Evolutionary conservation across 257 asterid genomes (phyloP), one percentile per base, ranked within the genome.

Genomic region (Coffea eugenioides): DNA sequence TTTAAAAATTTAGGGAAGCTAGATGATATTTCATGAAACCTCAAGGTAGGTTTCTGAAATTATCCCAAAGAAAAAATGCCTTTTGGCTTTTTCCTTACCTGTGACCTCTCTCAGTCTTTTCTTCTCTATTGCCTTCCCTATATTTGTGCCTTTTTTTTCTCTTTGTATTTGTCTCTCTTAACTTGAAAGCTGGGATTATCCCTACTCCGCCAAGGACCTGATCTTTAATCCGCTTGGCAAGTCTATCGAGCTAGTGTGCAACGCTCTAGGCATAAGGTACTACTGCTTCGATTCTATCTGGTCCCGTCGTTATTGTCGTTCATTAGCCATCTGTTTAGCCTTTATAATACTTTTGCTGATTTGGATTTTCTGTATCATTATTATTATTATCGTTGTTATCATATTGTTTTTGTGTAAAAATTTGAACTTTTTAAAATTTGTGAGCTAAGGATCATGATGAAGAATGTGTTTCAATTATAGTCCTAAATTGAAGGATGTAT

Each of bases 221-320:
- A n/a, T 59, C 61, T 56, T n/a, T n/a, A 56, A n/a, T n/a, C 74
- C 74, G n/a, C 81, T n/a, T 41, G 27, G 69, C 61, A 39, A 52
- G 23, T 56, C 15, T 68, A 59, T 69, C 18, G n/a, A 41, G 61
- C 41, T n/a, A 15, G 64, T 18, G 67, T 77, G 36, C 15, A 59
- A 10, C 21, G 69, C 18, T n/a, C 13, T 15, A 56, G 13, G 41
- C 34, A 71, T n/a, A 76, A 76, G 71, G 71, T 56, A 67, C 34
- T 9, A 4, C 18, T 25, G 9, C 41, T 27, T 25, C 25, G 15
- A 8, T 49, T 56, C 41, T 56, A 8, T 39, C 16, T 36, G 8
- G 21, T 59, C 45, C 3, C 48, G 48, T 68, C 39, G 8, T 27
- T 52, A 2, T 15, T 14, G 23, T 68, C 46, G 12, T 49, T 8